These are phyloP conservation scores for Diaporthe vaccinii DNA, from an alignment of 2,329 filamentous ascomycete species.

Conservation along the genomic window DNA sequence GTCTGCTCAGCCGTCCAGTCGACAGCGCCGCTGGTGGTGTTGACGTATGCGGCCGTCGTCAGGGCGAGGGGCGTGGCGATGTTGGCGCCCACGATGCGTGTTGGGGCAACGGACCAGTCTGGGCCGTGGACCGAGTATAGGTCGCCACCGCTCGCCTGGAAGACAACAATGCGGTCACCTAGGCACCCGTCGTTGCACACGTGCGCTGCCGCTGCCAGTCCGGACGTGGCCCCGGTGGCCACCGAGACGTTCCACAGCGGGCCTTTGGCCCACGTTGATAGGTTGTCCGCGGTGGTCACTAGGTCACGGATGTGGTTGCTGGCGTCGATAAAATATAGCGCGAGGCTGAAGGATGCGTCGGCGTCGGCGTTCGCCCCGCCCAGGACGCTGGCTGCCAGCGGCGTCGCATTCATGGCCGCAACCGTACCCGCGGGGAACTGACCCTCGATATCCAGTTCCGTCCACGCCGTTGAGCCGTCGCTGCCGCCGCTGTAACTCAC, in stretches of 20 bases:
- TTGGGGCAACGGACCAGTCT: not conserved
- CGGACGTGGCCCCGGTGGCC: not conserved
- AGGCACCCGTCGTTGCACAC: not conserved
- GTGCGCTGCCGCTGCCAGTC: not conserved
- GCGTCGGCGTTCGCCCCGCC: not conserved
- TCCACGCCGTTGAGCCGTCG: not conserved
- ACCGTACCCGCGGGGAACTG: not conserved
- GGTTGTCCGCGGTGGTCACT: not conserved
- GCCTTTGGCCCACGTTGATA: not conserved
- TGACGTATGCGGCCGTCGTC: not conserved
- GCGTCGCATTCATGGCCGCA: constrained; percentile 3
- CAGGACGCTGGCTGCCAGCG: not conserved
- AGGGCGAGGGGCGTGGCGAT: not conserved
- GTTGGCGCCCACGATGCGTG: not conserved
- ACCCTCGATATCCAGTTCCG: not conserved
- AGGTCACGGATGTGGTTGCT: not conserved
- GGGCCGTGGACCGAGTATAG: not conserved
- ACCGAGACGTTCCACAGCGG: not conserved
- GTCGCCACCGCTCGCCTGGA: not conserved
- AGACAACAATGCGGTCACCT: not conserved
- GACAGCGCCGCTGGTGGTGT: not conserved
- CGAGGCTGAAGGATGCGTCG: not conserved
- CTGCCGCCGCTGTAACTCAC: not conserved
- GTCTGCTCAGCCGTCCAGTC: not conserved
- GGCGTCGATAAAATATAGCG: not conserved